These are phyloP conservation scores for Solanum hybrid DNA, from an alignment of 305 asterid species.

Conservation along the genomic window DNA sequence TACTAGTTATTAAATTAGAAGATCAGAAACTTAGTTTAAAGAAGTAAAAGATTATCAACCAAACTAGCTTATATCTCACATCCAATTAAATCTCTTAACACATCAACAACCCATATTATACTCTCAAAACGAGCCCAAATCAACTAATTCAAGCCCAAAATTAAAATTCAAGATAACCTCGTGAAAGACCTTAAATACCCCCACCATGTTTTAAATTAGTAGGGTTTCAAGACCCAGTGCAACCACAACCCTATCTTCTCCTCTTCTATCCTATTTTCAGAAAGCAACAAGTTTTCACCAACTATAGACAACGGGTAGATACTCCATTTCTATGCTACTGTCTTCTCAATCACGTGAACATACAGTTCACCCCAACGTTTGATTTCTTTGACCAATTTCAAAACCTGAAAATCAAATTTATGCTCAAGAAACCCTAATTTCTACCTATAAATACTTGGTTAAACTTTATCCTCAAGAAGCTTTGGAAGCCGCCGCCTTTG, in stretches of 20 bases:
- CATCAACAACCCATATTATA: neutral
- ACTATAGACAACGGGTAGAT: too few species aligned
- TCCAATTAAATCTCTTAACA: neutral
- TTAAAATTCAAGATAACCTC: too few species aligned
- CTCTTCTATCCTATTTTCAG: neutral
- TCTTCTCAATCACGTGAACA: neutral
- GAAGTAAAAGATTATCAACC: too few species aligned
- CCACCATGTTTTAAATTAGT: too few species aligned
- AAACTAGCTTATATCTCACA: neutral
- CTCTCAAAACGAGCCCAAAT: neutral
- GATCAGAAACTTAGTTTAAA: too few species aligned
- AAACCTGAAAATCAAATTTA: neutral
- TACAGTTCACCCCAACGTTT: neutral
- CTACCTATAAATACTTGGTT: neutral
- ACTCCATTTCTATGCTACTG: neutral
- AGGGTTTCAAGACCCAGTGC: too few species aligned
- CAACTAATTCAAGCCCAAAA: too few species aligned
- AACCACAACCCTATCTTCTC: neutral
- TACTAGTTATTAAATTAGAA: too few species aligned
- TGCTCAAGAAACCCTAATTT: neutral
- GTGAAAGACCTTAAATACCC: too few species aligned
- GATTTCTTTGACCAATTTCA: neutral
- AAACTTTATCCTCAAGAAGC: neutral
- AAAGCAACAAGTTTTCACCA: neutral
- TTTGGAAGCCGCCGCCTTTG: neutral